Percentiles rank a stretch among this genome's conserved stretches.
Conservation (phyloP, 768 basidiomycete genomes). For the Russula lepida region DNA sequence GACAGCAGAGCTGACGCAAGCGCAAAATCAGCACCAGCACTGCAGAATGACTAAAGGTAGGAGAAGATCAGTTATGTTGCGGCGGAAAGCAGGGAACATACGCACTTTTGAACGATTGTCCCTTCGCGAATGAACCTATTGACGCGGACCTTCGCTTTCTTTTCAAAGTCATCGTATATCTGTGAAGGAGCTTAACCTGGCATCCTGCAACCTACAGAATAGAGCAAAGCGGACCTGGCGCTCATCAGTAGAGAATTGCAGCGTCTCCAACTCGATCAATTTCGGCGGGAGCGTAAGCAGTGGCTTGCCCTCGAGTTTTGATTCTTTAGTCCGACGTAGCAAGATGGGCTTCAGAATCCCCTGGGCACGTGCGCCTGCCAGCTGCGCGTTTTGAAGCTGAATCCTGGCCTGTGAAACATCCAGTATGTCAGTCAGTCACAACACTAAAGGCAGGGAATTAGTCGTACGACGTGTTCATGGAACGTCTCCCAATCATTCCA, state of each 20-base stretch:
- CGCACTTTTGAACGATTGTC: constrained; percentile 67
- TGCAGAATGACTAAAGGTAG: constrained; percentile 34
- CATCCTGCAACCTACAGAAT: background rate
- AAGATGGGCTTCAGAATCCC: constrained; percentile 57
- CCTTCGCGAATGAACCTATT: constrained; percentile 53
- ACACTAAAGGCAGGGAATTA: background rate
- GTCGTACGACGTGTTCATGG: constrained; percentile 45
- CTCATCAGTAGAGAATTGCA: constrained; percentile 61
- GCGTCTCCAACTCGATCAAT: constrained; percentile 46
- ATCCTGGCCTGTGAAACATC: constrained; percentile 35
- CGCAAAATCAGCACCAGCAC: constrained; percentile 63
- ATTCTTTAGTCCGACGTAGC: constrained; percentile 67
- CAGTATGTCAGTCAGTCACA: background rate
- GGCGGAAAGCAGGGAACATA: constrained; percentile 16
- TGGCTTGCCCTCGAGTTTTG: constrained; percentile 55
- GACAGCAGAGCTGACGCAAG: constrained; percentile 64
- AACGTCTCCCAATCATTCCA: constrained; percentile 71
- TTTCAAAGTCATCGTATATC: constrained; percentile 54
- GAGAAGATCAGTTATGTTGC: background rate
- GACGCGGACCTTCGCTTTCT: constrained; percentile 42
- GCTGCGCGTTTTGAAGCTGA: constrained; percentile 47
- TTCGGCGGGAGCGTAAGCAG: constrained; percentile 57
- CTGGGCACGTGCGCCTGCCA: constrained; percentile 62
- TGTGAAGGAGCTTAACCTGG: constrained; percentile 19
- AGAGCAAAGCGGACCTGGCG: constrained; percentile 38